Evolutionary conservation across 2,329 filamentous ascomycete species (phyloP).

Genomic region (Calonectria honghensis): DNA sequence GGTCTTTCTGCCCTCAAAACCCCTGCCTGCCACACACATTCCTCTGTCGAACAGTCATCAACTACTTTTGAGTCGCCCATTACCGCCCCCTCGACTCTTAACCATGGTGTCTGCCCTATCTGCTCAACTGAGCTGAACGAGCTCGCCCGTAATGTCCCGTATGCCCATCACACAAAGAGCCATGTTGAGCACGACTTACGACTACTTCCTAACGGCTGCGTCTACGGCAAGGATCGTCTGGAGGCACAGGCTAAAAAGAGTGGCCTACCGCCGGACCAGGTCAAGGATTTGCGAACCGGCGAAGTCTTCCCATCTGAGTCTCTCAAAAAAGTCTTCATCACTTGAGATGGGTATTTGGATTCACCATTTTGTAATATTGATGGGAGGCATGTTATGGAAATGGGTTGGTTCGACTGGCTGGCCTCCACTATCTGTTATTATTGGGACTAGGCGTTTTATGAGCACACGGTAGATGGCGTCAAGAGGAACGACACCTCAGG

Average conservation of each 20-base stretch:
- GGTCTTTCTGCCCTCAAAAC: conserved; percentile 97
- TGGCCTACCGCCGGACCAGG: conserved; percentile 77
- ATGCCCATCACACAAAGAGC: conserved; percentile 96
- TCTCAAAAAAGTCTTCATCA: conserved; percentile 93
- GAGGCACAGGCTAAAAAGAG: conserved; percentile 87
- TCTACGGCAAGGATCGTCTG: conserved; percentile 86
- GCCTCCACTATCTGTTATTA: not conserved
- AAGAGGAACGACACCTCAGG: conserved; percentile 1
- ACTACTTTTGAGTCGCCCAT: conserved; percentile 66
- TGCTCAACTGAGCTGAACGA: conserved; percentile 97
- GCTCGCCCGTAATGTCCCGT: conserved; percentile 90
- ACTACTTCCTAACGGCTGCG: conserved; percentile 89
- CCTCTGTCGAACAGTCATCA: conserved; percentile 62
- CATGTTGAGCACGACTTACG: conserved; percentile 92
- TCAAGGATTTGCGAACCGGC: conserved; percentile 87
- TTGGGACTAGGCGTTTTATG: conserved; percentile 27
- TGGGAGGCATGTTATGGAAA: not conserved
- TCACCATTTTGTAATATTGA: not conserved
- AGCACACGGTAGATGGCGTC: conserved; percentile 11
- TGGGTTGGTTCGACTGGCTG: not conserved
- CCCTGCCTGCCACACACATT: conserved; percentile 83
- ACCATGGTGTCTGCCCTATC: conserved; percentile 91
- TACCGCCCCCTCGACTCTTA: conserved; percentile 66
- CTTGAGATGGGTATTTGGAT: conserved; percentile 65
- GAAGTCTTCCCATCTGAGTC: conserved; percentile 77